Conservation (phyloP, 345 rosid species). For the Cardamine occulta region DNA sequence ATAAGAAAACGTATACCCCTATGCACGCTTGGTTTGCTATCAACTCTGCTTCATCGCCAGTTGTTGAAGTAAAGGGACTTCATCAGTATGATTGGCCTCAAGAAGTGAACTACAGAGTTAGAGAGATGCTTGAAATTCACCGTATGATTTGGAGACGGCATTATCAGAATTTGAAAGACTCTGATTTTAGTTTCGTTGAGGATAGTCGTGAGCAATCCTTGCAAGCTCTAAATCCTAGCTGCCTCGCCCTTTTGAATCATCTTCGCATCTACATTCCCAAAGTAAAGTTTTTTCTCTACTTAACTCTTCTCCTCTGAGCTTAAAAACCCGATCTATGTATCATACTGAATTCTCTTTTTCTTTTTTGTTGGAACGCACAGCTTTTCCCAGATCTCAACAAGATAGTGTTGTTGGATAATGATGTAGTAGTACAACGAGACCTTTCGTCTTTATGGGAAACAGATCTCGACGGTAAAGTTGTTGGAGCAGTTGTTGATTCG, state of each 20-base stretch:
- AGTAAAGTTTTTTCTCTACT: constrained; percentile 48
- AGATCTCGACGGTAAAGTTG: constrained; percentile 73
- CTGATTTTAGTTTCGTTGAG: constrained; percentile 49
- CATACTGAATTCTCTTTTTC: constrained; percentile 39
- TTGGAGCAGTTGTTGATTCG: constrained; percentile 77
- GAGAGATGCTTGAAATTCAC: constrained; percentile 74
- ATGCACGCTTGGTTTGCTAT: constrained; percentile 98
- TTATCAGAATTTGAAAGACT: constrained; percentile 60
- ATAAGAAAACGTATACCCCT: constrained; percentile 87
- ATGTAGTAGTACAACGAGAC: constrained; percentile 86
- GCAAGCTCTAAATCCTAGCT: constrained; percentile 65
- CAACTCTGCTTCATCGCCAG: constrained; percentile 63
- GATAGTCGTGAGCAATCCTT: constrained; percentile 49
- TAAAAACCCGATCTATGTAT: constrained; percentile 34
- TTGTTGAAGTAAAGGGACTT: constrained; percentile 90
- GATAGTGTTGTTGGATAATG: constrained; percentile 92
- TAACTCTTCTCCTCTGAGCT: constrained; percentile 5
- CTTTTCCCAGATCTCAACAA: constrained; percentile 89
- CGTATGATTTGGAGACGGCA: constrained; percentile 66
- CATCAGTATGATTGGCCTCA: constrained; percentile 92
- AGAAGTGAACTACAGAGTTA: constrained; percentile 69
- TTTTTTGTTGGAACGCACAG: constrained; percentile 51
- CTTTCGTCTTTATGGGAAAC: constrained; percentile 78
- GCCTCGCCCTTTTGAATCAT: constrained; percentile 78
- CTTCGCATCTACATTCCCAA: constrained; percentile 80